Evolutionary conservation across 139 green algal species (phyloP).

Genomic region (Chlamydomonas applanata): DNA sequence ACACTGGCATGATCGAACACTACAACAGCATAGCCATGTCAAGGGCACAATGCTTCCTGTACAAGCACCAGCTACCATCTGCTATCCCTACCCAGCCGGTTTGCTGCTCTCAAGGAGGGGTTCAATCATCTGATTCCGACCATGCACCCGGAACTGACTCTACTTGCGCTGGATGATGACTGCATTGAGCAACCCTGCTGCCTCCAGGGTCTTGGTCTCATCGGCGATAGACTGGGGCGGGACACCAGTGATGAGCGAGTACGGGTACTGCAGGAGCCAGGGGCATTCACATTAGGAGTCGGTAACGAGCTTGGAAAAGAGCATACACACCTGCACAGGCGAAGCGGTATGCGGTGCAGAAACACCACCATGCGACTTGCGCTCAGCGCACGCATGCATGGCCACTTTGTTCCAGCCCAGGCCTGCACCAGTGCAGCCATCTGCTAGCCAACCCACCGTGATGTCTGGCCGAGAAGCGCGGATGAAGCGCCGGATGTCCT

Average conservation of each 20-base stretch:
- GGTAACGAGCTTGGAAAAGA: background rate
- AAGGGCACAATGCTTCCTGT: no score
- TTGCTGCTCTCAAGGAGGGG: no score
- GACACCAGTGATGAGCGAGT: slow-evolving; percentile 72
- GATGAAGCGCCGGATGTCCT: slow-evolving; percentile 85
- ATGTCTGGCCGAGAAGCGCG: slow-evolving; percentile 61
- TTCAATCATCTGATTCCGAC: no score
- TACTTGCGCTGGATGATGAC: slow-evolving; percentile 82
- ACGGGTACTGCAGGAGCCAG: slow-evolving; percentile 27
- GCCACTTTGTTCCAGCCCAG: no score
- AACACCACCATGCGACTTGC: background rate
- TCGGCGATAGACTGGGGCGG: slow-evolving; percentile 62
- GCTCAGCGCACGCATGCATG: no score
- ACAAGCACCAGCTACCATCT: no score
- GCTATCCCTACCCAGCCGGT: no score
- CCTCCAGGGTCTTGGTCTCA: slow-evolving; percentile 69
- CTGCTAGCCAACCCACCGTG: slow-evolving; percentile 19
- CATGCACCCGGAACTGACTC: slow-evolving; percentile 1
- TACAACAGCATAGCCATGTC: no score
- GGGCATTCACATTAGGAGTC: background rate
- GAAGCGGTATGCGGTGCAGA: background rate
- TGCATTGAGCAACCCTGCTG: slow-evolving; percentile 73
- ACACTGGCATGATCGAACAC: no score
- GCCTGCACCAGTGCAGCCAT: no score
- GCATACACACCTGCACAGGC: background rate